A percentile compares a stretch with the other conserved stretches of the same genome.
phyloP scores from a whole-genome alignment of 345 rosid genomes.

The Angophora floribunda region DNA sequence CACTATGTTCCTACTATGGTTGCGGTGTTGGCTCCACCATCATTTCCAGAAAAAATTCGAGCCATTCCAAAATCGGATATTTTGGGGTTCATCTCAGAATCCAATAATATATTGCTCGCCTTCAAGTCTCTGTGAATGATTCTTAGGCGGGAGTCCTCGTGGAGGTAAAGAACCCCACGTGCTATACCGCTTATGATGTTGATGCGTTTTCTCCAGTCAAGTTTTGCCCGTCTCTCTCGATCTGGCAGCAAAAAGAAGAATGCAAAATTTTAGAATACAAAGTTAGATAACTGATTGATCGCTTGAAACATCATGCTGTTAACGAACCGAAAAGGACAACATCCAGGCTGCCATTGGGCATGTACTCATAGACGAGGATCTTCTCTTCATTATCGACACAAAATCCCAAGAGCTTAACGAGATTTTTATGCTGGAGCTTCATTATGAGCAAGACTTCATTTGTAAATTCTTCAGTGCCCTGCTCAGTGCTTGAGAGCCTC shows the following conservation, averaged over 20 bases:
- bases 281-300: background rate
- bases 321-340: slow-evolving; percentile 26
- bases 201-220: slow-evolving; percentile 9
- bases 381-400: slow-evolving; percentile 23
- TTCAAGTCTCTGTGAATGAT: slow-evolving; percentile 52
- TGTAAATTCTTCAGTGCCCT: slow-evolving; percentile 21
- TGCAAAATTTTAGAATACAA: background rate
- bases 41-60: slow-evolving; percentile 20
- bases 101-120: slow-evolving; percentile 45
- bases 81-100: slow-evolving; percentile 38
- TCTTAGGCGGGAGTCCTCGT: slow-evolving; percentile 43
- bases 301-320: background rate
- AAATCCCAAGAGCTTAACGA: slow-evolving; percentile 45
- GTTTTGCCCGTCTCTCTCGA: background rate
- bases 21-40: slow-evolving; percentile 21
- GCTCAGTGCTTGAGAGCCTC: slow-evolving; percentile 15
- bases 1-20: slow-evolving; percentile 43
- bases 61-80: slow-evolving; percentile 60
- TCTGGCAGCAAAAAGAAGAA: background rate
- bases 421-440: slow-evolving; percentile 48
- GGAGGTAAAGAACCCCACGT: slow-evolving; percentile 24
- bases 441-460: slow-evolving; percentile 28
- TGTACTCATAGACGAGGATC: slow-evolving; percentile 44
- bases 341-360: slow-evolving; percentile 49
- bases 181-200: slow-evolving; percentile 18